phyloP scores from a whole-genome alignment of 2,329 filamentous ascomycete species.

The Hymenoscyphus infarciens region DNA sequence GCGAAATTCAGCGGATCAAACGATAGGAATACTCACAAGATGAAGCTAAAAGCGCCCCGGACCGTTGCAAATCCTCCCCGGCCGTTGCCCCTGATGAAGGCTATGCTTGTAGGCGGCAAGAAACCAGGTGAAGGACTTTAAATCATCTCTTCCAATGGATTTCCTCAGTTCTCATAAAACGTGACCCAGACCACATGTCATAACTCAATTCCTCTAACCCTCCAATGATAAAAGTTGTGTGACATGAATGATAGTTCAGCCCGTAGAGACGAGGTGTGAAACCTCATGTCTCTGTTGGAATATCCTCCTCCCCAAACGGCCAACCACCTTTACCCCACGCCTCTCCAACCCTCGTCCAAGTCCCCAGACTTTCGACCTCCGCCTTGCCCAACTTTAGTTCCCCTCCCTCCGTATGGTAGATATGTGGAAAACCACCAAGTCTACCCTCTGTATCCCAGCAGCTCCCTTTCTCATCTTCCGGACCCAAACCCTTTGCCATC shows the following conservation, averaged over 20 bases:
- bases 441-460: slow-evolving; percentile 29
- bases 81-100: background rate
- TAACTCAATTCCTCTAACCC: background rate
- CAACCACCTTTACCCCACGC: slow-evolving; percentile 24
- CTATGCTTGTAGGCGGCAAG: background rate
- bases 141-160: no score
- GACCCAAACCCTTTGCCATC: slow-evolving; percentile 22
- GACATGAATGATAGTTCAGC: no score
- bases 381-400: slow-evolving; percentile 27
- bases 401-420: slow-evolving; percentile 26
- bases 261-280: no score
- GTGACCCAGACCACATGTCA: background rate
- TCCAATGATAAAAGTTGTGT: no score
- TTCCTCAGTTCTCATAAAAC: background rate
- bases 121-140: background rate
- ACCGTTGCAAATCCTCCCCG: background rate
- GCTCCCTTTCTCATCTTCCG: slow-evolving; percentile 25
- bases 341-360: slow-evolving; percentile 20
- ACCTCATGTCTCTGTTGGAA: slow-evolving; percentile 11
- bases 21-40: no score
- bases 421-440: slow-evolving; percentile 30
- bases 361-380: slow-evolving; percentile 27
- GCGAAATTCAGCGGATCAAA: no score
- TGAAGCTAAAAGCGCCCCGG: no score
- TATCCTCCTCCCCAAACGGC: slow-evolving; percentile 26